Base-by-base conservation (phyloP, 2,329 filamentous ascomycete genomes). In the Beauveria rudraprayagi region DNA sequence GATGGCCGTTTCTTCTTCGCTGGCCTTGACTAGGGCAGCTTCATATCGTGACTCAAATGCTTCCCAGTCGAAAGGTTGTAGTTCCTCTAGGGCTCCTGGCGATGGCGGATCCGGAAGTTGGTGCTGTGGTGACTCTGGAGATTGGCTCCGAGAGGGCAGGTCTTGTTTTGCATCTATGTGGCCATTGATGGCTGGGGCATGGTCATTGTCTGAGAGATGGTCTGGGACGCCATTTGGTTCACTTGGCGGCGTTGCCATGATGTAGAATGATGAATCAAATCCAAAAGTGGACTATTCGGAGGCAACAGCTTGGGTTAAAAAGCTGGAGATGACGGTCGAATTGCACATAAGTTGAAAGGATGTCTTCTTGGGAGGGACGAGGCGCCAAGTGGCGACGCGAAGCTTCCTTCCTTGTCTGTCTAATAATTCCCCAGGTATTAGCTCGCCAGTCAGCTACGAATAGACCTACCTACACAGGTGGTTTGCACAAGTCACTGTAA, bases 21-120 rank as follows among this genome's bases (percentile, higher is more conserved):
- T 81, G 40, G 87, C 83, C 46, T 86, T 79, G 16, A 78, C 74
- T 67, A 96, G 82, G 19, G 84, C 85, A 57, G 82, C 76, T 62
- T 87, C 80, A 67, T 92, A 96, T 47, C 84, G 83, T 1, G 77
- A 70, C 71, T 92, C 81, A 37, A 96, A 86, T n/a, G 87, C 82
- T 3, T 86, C 78, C 92, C 92, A 96, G 73, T 92, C 84, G 68
- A 90, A 91, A 0, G 69, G 75, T 59, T 57, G 51, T 10, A 63
- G 26, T 37, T 61, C 54, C 22, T 61, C 60, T 8, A 47, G 41
- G 6, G 41, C 14, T 19, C 54, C 54, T 19, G 60, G 60, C 3
- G 54, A 61, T 26, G 43, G 19, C 5, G 58, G 58, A 7, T 61
- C 51, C 43, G 51, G 41, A 4, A 17, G 10, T 14, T 41, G 58